Conservation (phyloP, 352 stramenopile species). For the Phytophthora podocarpi region DNA sequence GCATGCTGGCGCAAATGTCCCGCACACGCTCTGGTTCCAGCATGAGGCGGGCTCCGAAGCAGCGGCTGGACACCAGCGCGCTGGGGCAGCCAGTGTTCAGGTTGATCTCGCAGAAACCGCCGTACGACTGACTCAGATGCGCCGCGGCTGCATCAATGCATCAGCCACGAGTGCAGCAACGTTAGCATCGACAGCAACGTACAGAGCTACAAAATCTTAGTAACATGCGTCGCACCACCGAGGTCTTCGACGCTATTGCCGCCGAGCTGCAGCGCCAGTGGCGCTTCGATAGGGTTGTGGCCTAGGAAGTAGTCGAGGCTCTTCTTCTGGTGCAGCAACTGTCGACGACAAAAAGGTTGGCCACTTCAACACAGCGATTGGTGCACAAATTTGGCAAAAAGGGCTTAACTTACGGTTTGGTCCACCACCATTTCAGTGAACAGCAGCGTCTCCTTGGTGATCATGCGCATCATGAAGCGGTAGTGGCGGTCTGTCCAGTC, state of each 20-base stretch:
- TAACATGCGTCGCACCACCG: constrained; percentile 38
- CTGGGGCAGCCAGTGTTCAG: constrained; percentile 97
- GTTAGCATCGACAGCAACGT: background rate
- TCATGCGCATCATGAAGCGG: constrained; percentile 93
- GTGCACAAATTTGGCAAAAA: background rate
- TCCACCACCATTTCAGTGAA: constrained; percentile 99
- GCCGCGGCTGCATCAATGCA: constrained; percentile 57
- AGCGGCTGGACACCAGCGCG: constrained; percentile 73
- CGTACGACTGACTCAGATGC: constrained; percentile 80
- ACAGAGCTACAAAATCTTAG: background rate
- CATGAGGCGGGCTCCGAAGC: constrained; percentile 99
- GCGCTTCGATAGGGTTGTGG: constrained; percentile 83
- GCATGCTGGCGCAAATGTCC: constrained; percentile 92
- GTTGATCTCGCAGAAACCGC: constrained; percentile 95
- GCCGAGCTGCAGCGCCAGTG: constrained; percentile 94
- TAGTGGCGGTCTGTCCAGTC: constrained; percentile 98
- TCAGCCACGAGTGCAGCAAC: background rate
- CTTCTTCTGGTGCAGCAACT: constrained; percentile 85
- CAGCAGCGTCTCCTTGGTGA: constrained; percentile 93
- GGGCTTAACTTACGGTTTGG: constrained; percentile 87
- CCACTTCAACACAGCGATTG: background rate
- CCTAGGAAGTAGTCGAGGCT: constrained; percentile 91
- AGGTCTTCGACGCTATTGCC: constrained; percentile 90
- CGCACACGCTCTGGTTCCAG: constrained; percentile 94
- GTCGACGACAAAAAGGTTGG: background rate